Base-by-base conservation (phyloP, 2,329 filamentous ascomycete species). In the Botrytis fabae region DNA sequence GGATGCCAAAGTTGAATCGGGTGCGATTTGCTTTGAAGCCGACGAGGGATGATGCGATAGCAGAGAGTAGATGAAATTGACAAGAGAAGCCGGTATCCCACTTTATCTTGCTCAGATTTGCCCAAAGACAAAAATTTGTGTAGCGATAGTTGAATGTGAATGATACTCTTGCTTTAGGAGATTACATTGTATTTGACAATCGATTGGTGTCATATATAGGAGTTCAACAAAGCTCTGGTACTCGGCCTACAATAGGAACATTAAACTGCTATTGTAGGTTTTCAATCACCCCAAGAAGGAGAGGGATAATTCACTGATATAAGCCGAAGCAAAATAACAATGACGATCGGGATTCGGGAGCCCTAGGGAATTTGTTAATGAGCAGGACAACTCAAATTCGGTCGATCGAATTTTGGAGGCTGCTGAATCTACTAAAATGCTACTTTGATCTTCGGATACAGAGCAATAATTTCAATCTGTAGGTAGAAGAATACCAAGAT, bases 1-100 rank as follows among this genome's bases (percentile, higher is more conserved):
- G 54, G 46, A 76, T 76, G 75, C 57, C n/a, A 22, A 65, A 70
- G 20, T 62, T 76, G 25, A n/a, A 59, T 22, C 62, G 73, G 40
- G 46, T 75, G 16, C 61, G 69, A 1, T 70, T 75, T 63, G 28
- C 14, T 65, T 65, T 65, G 62, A 65, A 65, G 40, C 42, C 40
- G 12, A 25, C 62, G 7, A 65, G 62, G 20, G 40, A 46, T 4
- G 16, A 32, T 32, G 5, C 6, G 14, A 32, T 40, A 32, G n/a
- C 20, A 46, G 40, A 65, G 18, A 46, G 60, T n/a, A 62, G 22
- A n/a, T 62, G 12, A 22, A 40, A 40, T 40, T 40, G 22, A 62
- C 14, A 16, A 16, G 12, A 40, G 12, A 62, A 18, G 60, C 25
- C 12, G 7, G 51, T n/a, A 28, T 57, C n/a, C n/a, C 7, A 18